Evolutionary conservation across 805 yeast genomes (phyloP).

Genomic region (Ogataea siamensis): DNA sequence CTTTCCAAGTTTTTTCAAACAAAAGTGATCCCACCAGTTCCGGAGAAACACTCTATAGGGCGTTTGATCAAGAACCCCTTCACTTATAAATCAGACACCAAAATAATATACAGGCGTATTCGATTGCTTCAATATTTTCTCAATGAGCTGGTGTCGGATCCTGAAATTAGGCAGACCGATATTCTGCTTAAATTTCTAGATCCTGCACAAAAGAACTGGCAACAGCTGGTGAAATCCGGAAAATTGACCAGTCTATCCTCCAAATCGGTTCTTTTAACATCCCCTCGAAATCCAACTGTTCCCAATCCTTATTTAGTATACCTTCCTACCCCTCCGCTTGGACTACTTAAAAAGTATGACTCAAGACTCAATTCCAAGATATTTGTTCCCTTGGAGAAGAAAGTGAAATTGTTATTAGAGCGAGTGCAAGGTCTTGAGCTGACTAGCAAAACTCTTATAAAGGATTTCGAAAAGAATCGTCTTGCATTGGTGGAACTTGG

Average conservation of each 20-base stretch:
- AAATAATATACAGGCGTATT: slow-evolving; percentile 46
- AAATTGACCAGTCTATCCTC: slow-evolving; percentile 45
- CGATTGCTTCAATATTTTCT: slow-evolving; percentile 46
- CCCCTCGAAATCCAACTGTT: slow-evolving; percentile 49
- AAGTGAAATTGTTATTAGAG: slow-evolving; percentile 17
- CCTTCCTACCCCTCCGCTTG: slow-evolving; percentile 41
- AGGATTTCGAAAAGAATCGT: slow-evolving; percentile 40
- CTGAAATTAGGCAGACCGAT: slow-evolving; percentile 36
- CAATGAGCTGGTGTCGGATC: slow-evolving; percentile 37
- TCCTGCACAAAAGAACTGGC: slow-evolving; percentile 50
- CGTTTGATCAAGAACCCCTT: slow-evolving; percentile 33
- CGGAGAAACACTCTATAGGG: slow-evolving; percentile 67
- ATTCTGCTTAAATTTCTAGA: slow-evolving; percentile 48
- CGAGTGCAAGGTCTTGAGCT: slow-evolving; percentile 34
- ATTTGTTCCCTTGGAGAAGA: slow-evolving; percentile 29
- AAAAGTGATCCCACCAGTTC: slow-evolving; percentile 92
- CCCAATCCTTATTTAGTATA: slow-evolving; percentile 53
- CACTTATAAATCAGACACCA: slow-evolving; percentile 30
- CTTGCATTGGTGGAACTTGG: slow-evolving; percentile 49
- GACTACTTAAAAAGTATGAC: slow-evolving; percentile 27
- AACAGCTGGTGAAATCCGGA: slow-evolving; percentile 38
- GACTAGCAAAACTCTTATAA: slow-evolving; percentile 37
- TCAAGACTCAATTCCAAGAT: slow-evolving; percentile 26
- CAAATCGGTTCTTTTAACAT: slow-evolving; percentile 45
- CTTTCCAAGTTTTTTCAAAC: slow-evolving; percentile 77